Base-by-base conservation (phyloP, 257 asterid species). In the Ilex aquifolium region DNA sequence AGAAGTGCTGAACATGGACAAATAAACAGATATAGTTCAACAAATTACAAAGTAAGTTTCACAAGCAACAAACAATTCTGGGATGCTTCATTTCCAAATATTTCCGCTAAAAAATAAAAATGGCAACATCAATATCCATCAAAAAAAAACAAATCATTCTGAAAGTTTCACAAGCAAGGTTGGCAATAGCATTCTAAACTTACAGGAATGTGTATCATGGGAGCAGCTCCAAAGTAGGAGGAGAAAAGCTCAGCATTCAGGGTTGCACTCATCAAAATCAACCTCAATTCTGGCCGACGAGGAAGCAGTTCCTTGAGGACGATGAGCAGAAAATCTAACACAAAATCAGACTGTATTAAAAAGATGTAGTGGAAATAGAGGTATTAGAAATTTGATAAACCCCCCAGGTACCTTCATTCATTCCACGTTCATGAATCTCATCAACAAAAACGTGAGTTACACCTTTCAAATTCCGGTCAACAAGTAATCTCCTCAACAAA, bases 381-480 rank as follows among this genome's bases (percentile, higher is more conserved):
- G 60, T 48, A 49, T 54, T 53, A 44, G 32, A 46, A 6, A 10
- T 7, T 46, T 46, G 11, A 46, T 55, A 65, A 13, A 56, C 59
- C 66, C 21, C 60, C 44, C 27, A 70, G 52, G 17, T 78, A 90
- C 95, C 97, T 85, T 90, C 97, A 79, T 90, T 90, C 97, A 90
- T 90, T 64, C 97, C 95, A 32, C 95, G 95, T 81, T 90, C 97
- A 72, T 90, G 97, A 82, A 90, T 90, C 79, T 90, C 97, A 72
- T 90, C 97, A 64, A 90, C 88, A 68, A 87, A 74, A 65, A 90
- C 95, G 74, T 90, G 96, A 64, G 92, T 87, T 55, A 84, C 80
- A 58, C 97, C 97, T 78, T 80, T 86, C 75, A 90, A 79, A 52
- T 80, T 80, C 80, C 95, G 79, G 77, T 90, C 97, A 69, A 87